Percentiles rank a stretch among this genome's conserved stretches.
Conservation (phyloP, 1,284 basidiomycete species). For the Coniferiporia weirii region DNA sequence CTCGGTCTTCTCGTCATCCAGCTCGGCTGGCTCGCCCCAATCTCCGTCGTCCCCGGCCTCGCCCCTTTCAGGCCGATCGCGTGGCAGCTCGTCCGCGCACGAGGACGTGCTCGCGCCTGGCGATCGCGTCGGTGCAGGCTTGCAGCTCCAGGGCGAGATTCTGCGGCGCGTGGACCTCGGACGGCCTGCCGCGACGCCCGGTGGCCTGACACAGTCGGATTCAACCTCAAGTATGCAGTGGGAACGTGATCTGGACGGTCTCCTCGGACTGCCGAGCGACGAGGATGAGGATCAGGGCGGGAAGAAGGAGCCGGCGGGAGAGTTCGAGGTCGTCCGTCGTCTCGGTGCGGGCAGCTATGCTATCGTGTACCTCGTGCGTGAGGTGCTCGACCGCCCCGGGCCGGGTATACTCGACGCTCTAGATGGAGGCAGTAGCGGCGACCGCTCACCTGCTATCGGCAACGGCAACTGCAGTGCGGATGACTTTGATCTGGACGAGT, state of each 20-base stretch:
- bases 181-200: slow-evolving; percentile 20
- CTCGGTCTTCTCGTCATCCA: too few species aligned
- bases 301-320: slow-evolving; percentile 46
- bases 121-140: slow-evolving; percentile 64
- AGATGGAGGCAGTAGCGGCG: neutral
- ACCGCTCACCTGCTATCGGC: too few species aligned
- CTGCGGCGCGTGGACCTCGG: slow-evolving; percentile 48
- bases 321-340: slow-evolving; percentile 80
- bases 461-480: slow-evolving; percentile 27
- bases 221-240: neutral
- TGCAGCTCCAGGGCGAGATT: slow-evolving; percentile 56
- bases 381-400: slow-evolving; percentile 59
- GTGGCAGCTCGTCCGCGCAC: slow-evolving; percentile 34
- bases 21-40: neutral
- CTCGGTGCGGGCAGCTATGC: slow-evolving; percentile 90
- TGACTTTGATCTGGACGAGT: slow-evolving; percentile 52
- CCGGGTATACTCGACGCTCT: slow-evolving; percentile 35
- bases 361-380: slow-evolving; percentile 89
- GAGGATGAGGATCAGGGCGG: neutral
- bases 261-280: neutral
- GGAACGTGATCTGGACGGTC: neutral
- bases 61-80: slow-evolving; percentile 12
- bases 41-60: slow-evolving; percentile 18
- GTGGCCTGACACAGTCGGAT: slow-evolving; percentile 22
- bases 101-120: slow-evolving; percentile 67